These are phyloP conservation scores for Microbotryum scabiosae DNA, from an alignment of 1,284 basidiomycete genomes.

Conservation along the genomic window DNA sequence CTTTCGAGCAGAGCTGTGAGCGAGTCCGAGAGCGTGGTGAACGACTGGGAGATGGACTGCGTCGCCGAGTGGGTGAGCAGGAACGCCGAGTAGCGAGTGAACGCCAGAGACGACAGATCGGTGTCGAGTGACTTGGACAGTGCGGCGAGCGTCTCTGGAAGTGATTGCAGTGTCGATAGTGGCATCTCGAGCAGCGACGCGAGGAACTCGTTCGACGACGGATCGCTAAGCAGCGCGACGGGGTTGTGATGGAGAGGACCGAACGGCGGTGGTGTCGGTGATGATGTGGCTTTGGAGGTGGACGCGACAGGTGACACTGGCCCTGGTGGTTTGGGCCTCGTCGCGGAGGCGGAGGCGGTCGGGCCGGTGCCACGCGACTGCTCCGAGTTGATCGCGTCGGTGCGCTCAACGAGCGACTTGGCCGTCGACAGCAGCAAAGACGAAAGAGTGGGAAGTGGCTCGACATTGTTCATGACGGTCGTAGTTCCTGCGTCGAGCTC, in stretches of 20 bases:
- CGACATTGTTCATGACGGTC: neutral
- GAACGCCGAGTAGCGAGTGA: constrained; percentile 30
- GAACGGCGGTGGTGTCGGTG: neutral
- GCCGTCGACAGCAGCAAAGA: constrained; percentile 25
- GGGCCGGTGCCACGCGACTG: neutral
- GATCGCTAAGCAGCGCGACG: constrained; percentile 3
- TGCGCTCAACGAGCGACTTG: constrained; percentile 11
- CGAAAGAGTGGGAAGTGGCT: constrained; percentile 19
- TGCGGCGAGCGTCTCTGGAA: constrained; percentile 17
- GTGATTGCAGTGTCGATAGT: constrained; percentile 12
- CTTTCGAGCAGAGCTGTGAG: constrained; percentile 24
- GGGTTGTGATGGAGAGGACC: constrained; percentile 4
- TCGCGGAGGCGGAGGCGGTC: too few species aligned
- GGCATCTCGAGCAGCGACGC: constrained; percentile 23
- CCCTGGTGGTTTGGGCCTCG: too few species aligned
- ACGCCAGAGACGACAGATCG: constrained; percentile 30
- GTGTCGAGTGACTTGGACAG: constrained; percentile 24
- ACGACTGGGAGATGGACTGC: constrained; percentile 21
- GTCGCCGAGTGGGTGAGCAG: constrained; percentile 26
- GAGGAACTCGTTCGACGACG: constrained; percentile 17
- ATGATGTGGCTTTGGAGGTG: neutral
- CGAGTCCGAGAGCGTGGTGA: constrained; percentile 16
- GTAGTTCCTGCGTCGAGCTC: neutral
- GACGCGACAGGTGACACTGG: too few species aligned
- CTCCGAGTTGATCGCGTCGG: neutral